These are phyloP conservation scores for Dictyostelium citrinum DNA, from an alignment of 78 protist genomes.

Conservation along the genomic window DNA sequence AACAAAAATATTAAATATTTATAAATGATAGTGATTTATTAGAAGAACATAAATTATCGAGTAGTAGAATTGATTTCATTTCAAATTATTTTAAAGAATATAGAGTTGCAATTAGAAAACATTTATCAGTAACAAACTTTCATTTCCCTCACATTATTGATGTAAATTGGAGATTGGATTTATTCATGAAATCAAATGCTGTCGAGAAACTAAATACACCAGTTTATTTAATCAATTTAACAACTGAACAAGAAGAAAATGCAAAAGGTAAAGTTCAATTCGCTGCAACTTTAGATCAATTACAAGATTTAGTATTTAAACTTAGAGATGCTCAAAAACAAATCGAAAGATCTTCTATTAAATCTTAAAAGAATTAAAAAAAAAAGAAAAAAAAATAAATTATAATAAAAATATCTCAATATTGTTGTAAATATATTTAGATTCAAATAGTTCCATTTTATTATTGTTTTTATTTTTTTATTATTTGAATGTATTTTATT, in stretches of 20 bases:
- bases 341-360: slow-evolving; percentile 73
- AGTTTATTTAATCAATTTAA: slow-evolving; percentile 37
- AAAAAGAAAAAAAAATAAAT: not conserved
- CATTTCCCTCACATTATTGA: slow-evolving; percentile 73
- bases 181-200: slow-evolving; percentile 63
- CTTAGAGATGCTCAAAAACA: slow-evolving; percentile 78
- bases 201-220: slow-evolving; percentile 60
- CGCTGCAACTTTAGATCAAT: slow-evolving; percentile 66
- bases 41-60: slow-evolving; percentile 66
- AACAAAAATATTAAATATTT: not conserved
- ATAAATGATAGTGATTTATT: slow-evolving; percentile 23
- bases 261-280: slow-evolving; percentile 54
- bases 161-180: slow-evolving; percentile 74
- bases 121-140: slow-evolving; percentile 57
- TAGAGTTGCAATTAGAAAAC: slow-evolving; percentile 61
- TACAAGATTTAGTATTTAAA: slow-evolving; percentile 72
- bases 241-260: slow-evolving; percentile 64
- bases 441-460: not conserved
- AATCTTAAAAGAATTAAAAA: slow-evolving; percentile 23
- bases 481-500: too few relatives aligned
- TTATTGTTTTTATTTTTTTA: too few relatives aligned
- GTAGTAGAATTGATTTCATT: slow-evolving; percentile 31
- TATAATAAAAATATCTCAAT: not conserved
- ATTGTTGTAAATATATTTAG: not conserved
- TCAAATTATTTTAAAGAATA: slow-evolving; percentile 33